phyloP scores from a whole-genome alignment of 176 grass and related monocot genomes.

The Pharus latifolius region DNA sequence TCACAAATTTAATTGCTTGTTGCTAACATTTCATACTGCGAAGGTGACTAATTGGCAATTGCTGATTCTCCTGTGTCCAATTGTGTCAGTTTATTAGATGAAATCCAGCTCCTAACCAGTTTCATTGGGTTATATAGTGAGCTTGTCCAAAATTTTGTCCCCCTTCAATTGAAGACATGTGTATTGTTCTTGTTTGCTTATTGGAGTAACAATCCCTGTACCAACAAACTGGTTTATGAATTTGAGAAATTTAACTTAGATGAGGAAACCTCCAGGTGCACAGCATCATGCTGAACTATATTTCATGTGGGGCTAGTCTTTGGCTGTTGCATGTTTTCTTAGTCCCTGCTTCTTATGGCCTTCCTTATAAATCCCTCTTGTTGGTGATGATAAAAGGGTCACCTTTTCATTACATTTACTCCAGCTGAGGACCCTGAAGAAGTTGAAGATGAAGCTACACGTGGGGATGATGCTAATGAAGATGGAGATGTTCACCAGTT shows the following conservation, averaged over 20 bases:
- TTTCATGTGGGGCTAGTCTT: background rate
- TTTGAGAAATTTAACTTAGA: no score
- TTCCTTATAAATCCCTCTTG: background rate
- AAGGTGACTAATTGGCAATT: background rate
- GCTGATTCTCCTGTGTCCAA: background rate
- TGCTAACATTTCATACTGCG: background rate
- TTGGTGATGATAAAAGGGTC: background rate
- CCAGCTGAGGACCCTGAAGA: constrained; percentile 12
- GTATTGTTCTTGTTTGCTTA: constrained; percentile 3
- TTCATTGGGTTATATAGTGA: background rate
- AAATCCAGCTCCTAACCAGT: background rate
- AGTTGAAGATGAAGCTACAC: background rate
- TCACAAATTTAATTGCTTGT: background rate
- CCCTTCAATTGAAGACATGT: background rate
- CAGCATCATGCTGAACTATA: background rate
- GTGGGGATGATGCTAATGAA: background rate
- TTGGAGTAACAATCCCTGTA: background rate
- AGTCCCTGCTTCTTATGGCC: background rate
- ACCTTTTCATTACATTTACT: constrained; percentile 7
- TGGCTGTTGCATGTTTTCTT: background rate
- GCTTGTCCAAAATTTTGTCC: background rate
- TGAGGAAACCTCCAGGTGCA: background rate
- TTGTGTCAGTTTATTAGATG: background rate
- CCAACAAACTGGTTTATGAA: no score
- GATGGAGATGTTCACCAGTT: constrained; percentile 1